Percentiles rank a stretch among this genome's conserved stretches.
phyloP scores from a whole-genome alignment of 2,329 filamentous ascomycete species.

The Zasmidium citrigriseum region DNA sequence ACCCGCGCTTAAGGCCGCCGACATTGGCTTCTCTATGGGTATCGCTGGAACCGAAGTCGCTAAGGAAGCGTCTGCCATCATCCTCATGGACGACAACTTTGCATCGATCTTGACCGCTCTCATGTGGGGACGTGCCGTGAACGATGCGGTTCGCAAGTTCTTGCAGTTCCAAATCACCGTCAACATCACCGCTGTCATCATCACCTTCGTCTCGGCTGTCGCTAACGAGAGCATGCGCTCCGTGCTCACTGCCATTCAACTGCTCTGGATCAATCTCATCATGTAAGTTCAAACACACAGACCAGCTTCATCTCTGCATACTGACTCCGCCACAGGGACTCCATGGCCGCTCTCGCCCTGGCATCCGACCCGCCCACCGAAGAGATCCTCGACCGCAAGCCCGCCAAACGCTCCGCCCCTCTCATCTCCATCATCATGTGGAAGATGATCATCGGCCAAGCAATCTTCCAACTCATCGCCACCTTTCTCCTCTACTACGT shows the following conservation, averaged over 20 bases:
- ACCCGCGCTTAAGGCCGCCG: slow-evolving; percentile 64
- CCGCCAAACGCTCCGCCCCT: slow-evolving; percentile 70
- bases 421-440: slow-evolving; percentile 91
- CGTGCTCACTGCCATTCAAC: slow-evolving; percentile 83
- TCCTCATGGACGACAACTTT: slow-evolving; percentile 64
- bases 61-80: slow-evolving; percentile 63
- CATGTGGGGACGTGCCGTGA: slow-evolving; percentile 63
- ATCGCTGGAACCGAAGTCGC: slow-evolving; percentile 66
- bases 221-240: slow-evolving; percentile 67
- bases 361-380: slow-evolving; percentile 85
- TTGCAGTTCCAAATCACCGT: slow-evolving; percentile 77
- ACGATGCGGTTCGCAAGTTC: slow-evolving; percentile 57
- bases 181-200: slow-evolving; percentile 84
- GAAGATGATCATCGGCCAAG: slow-evolving; percentile 98
- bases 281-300: slow-evolving; percentile 49
- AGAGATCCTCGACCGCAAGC: slow-evolving; percentile 76
- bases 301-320: background rate
- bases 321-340: slow-evolving; percentile 58
- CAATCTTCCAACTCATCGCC: slow-evolving; percentile 79
- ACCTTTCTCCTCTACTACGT: slow-evolving; percentile 84
- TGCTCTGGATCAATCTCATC: slow-evolving; percentile 95
- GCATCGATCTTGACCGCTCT: slow-evolving; percentile 63
- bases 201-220: slow-evolving; percentile 87
- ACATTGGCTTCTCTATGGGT: slow-evolving; percentile 69
- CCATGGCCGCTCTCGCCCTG: slow-evolving; percentile 84